Evolutionary conservation across 257 asterid genomes (phyloP), one percentile per base, ranked within the genome.

Genomic region (Solanum lycopersicoides): DNA sequence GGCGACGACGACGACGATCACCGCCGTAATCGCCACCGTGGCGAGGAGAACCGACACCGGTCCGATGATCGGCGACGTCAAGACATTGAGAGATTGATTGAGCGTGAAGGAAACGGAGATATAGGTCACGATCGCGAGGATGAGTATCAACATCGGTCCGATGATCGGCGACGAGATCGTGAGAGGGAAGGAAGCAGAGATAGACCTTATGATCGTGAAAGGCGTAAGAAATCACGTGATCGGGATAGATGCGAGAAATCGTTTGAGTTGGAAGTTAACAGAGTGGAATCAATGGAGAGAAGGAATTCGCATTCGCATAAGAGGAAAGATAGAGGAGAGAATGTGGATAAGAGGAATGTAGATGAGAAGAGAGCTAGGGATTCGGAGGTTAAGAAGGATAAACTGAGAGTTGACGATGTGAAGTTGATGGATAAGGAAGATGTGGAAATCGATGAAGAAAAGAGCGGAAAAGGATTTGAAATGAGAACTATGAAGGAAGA

Each of bases 81-180:
- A 8, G 42, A 69, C n/a, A 28, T 28, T 73, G 80, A 73, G 15
- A 73, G 12, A 73, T 20, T 47, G 28, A 18, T 16, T 34, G 42
- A 71, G 4, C 76, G n/a, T 8, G 42, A 71, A 71, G 76, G 76
- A 71, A 71, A 2, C 37, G 28, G 74, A 28, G 74, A 13, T 68
- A 7, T 1, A 28, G 74, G 21, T 28, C 74, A 71, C n/a, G 25
- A 41, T 6, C 7, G 59, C 59, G 83, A 21, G 10, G 50, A 74
- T 63, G 93, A 93, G 34, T 91, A 90, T 16, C 89, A 73, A 18
- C 90, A 77, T 88, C 91, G 15, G 86, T 88, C 91, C 3, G 21
- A 34, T 59, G 92, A 91, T 76, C 84, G 86, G 34, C 92, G 89
- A 42, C 88, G 91, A 82, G 14, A 87, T n/a, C 93, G 93, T 47